These are phyloP conservation scores for Glomus cerebriforme DNA, from an alignment of 192 early-diverging fungal genomes.

Conservation along the genomic window DNA sequence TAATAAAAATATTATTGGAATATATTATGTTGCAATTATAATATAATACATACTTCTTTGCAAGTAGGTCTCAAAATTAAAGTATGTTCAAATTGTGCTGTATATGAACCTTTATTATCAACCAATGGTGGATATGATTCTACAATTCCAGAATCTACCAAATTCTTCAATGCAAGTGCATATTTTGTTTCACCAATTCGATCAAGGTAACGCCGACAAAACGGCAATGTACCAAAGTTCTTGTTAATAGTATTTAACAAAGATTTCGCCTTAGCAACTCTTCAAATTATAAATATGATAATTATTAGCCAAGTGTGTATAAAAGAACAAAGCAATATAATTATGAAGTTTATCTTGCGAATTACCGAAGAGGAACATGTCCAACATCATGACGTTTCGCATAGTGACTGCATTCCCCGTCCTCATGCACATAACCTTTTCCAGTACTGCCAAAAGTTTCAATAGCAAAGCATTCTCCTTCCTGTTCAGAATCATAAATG, in stretches of 20 bases:
- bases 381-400: conserved; percentile 60
- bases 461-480: conserved; percentile 92
- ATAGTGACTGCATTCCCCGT: conserved; percentile 93
- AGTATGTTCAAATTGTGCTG: conserved; percentile 98
- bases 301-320: no score
- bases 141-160: conserved; percentile 85
- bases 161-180: conserved; percentile 76
- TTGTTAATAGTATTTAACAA: conserved; percentile 82
- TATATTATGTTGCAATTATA: not conserved
- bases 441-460: conserved; percentile 98
- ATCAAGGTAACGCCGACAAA: conserved; percentile 95
- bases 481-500: conserved; percentile 35
- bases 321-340: conserved; percentile 2
- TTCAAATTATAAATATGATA: conserved; percentile 28
- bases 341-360: not conserved
- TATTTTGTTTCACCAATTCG: conserved; percentile 92
- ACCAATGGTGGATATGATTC: conserved; percentile 85
- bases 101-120: conserved; percentile 85
- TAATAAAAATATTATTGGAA: not conserved
- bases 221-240: conserved; percentile 92
- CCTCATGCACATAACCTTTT: conserved; percentile 84
- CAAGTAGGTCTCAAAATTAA: conserved; percentile 84
- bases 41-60: conserved; percentile 70
- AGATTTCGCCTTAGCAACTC: conserved; percentile 71
- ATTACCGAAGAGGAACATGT: conserved; percentile 68